Percentiles rank a stretch among this genome's conserved stretches.
phyloP scores from a whole-genome alignment of 2,329 filamentous ascomycete species.

The Cryphonectria nitschkei region DNA sequence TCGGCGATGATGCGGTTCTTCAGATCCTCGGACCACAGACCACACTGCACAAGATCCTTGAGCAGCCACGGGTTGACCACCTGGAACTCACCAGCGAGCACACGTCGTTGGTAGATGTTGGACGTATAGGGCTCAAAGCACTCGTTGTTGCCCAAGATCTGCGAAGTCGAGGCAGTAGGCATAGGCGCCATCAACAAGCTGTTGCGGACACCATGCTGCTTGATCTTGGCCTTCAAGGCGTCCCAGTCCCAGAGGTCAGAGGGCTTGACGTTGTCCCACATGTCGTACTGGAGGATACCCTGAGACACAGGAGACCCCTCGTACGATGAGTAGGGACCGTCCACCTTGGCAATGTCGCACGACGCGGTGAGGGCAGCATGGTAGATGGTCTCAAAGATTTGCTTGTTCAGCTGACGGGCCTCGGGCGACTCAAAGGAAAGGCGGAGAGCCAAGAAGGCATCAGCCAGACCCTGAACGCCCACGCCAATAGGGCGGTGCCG shows the following conservation, averaged over 20 bases:
- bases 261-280: slow-evolving; percentile 89
- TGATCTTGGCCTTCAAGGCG: slow-evolving; percentile 84
- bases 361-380: slow-evolving; percentile 92
- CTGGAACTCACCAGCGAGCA: slow-evolving; percentile 97
- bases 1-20: slow-evolving; percentile 99
- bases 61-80: slow-evolving; percentile 99
- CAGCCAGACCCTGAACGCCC: slow-evolving; percentile 95
- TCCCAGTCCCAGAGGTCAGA: slow-evolving; percentile 97
- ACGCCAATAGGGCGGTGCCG: slow-evolving; percentile 94
- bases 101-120: slow-evolving; percentile 99
- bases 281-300: slow-evolving; percentile 96
- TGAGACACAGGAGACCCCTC: slow-evolving; percentile 92
- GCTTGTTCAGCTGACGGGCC: slow-evolving; percentile 90
- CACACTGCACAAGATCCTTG: slow-evolving; percentile 97
- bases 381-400: slow-evolving; percentile 99
- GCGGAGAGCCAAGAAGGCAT: slow-evolving; percentile 95
- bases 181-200: slow-evolving; percentile 93
- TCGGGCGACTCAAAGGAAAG: slow-evolving; percentile 97
- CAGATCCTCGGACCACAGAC: slow-evolving; percentile 99
- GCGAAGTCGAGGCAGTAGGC: slow-evolving; percentile 95
- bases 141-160: slow-evolving; percentile 98
- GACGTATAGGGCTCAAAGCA: slow-evolving; percentile 99
- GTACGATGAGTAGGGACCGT: slow-evolving; percentile 88
- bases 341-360: slow-evolving; percentile 78
- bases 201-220: slow-evolving; percentile 92